Base-by-base conservation (phyloP, 83 land plant species). In the Picea engelmannii region DNA sequence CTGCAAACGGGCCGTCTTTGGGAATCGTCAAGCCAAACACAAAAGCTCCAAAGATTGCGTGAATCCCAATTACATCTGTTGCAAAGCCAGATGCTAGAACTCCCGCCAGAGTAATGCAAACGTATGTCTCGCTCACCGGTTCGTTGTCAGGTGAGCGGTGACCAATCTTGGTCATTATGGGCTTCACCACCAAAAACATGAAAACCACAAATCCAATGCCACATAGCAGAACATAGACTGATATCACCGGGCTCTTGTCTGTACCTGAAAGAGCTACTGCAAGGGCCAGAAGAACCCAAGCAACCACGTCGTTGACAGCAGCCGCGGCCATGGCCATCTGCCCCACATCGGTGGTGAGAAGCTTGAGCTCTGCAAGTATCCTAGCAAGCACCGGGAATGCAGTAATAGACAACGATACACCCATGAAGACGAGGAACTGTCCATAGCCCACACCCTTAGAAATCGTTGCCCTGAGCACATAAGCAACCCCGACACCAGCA, bases 11-110 rank as follows among this genome's bases (percentile, higher is more conserved):
- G 4, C 96, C 91, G 0, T 86, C 89, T 68, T 92, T 94, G 2
- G 98, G 98, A 20, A 96, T 87, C 18, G 85, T 79, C 10, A 96
- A 83, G 0, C 98, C 98, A 63, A 94, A 87, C n/a, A 96, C 85
- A 71, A 93, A 91, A 27, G 95, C 96, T 24, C 98, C 98, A 76
- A 96, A 94, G 7, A 96, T 88, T 4, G 93, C 78, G 84, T 96
- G 98, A 65, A 96, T 94, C 7, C 98, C 98, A 17, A 96, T 96
- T 3, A 85, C 58, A 71, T 96, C 98, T 6, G 98, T 96, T 71
- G 84, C 69, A 76, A 96, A 96, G 6, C 94, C 93, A 5, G 95
- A 76, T 12, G 83, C 90, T 79, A 95, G 78, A 0, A 92, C 95
- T 4, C 86, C 92, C 11, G 87, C 86, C 1, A 96, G 83, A 2